phyloP scores from a whole-genome alignment of 2,329 filamentous ascomycete genomes.

The Whalleya microplaca region DNA sequence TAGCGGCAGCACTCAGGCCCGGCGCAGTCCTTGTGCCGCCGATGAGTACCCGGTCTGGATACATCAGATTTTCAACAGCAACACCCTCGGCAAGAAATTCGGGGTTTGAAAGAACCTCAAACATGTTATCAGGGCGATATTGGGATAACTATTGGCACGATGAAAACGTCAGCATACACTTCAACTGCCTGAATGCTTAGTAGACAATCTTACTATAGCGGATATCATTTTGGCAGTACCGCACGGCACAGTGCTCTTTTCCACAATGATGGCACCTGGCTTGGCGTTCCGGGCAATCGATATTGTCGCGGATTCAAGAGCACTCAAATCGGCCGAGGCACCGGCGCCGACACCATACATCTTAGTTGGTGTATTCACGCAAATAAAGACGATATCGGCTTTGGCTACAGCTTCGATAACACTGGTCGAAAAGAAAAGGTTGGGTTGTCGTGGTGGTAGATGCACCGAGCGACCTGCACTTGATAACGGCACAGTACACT shows the following conservation, averaged over 20 bases:
- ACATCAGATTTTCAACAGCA: constrained; percentile 69
- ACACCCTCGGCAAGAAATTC: constrained; percentile 80
- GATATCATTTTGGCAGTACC: constrained; percentile 71
- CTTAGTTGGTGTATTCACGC: constrained; percentile 80
- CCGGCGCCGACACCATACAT: constrained; percentile 69
- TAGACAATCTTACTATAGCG: constrained; percentile 58
- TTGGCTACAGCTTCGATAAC: constrained; percentile 62
- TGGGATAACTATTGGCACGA: neutral
- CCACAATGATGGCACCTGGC: constrained; percentile 53
- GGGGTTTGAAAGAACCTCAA: constrained; percentile 78
- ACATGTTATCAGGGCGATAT: constrained; percentile 52
- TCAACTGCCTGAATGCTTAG: too few species aligned
- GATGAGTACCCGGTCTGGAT: constrained; percentile 75
- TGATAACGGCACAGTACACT: too few species aligned
- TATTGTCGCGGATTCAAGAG: constrained; percentile 69
- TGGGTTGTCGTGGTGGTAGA: constrained; percentile 50
- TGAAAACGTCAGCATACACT: too few species aligned
- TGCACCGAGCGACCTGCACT: too few species aligned
- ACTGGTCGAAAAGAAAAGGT: constrained; percentile 74
- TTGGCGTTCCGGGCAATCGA: constrained; percentile 68
- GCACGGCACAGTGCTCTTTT: constrained; percentile 79
- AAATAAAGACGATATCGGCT: constrained; percentile 73
- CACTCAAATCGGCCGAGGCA: constrained; percentile 70
- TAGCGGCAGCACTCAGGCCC: constrained; percentile 64
- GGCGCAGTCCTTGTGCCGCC: constrained; percentile 64